Evolutionary conservation across 1,139 yeast species (phyloP), one percentile per base, ranked within the genome.

Genomic region (Wickerhamomyces sp.): DNA sequence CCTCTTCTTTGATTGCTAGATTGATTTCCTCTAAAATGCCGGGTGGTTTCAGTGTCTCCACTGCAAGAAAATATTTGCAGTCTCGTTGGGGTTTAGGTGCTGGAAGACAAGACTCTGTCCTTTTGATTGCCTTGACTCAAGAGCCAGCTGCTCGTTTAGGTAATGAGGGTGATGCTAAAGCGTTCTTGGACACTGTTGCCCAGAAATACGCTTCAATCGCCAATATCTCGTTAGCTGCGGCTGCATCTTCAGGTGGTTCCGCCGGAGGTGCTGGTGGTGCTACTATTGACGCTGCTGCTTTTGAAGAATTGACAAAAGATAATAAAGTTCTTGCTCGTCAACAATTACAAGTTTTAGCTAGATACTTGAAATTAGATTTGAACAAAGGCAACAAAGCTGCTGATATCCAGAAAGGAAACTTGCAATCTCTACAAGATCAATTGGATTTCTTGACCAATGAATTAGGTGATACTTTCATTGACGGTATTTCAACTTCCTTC

Each of bases 11-110:
- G 55, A 74, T 92, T 51, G 87, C 96, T 46, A 83, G 97, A 68
- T 75, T 92, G 60, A 84, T 90, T 72, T 82, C 97, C 15, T 84
- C 97, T 28, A 92, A 92, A 72, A 92, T 92, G 97, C 97, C 98
- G 43, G 98, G 98, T 76, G 98, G 98, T 24, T 92, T 90, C 69
- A 84, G 95, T 43, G 83, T 89, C 55, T 84, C 97, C 47, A 69
- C 76, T 49, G 95, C 96, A 39, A 84, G 97, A 73, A 88, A 88
- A 64, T 86, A 92, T 67, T 76, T 92, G 62, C 90, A 85, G 67
- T 64, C 90, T 32, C 79, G 92, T 64, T 92, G 82, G 82, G 98
- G 98, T 48, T 76, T 92, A 57, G 95, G 86, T 48, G 48, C 85
- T 35, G 97, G 97, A 53, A 84, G 98, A 72, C 97, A 90, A 70